Base-by-base conservation (phyloP, 2,329 filamentous ascomycete species). In the Fusarium sp. region DNA sequence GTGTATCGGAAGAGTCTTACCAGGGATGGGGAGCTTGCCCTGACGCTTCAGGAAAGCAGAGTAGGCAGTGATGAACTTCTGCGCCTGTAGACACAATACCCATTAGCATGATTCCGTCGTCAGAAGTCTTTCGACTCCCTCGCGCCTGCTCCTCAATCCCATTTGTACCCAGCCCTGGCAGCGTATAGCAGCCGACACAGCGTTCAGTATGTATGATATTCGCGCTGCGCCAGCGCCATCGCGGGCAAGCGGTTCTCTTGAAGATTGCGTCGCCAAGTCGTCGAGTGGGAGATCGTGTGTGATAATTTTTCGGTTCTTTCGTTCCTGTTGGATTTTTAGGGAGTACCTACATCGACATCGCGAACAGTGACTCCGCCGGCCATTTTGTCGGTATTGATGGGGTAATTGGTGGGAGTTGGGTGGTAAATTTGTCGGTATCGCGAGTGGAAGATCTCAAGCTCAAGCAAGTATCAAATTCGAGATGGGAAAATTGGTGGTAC, bases 41-140 rank as follows among this genome's bases (percentile, higher is more conserved):
- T 96, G 93, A 80, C 93, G 91, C 92, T 96, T 96, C 89, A 97
- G 85, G 90, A 96, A 97, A 80, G 89, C 91, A 81, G 92, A 88
- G 83, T 96, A 97, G 81, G 92, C 88, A 78, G 87, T 85, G 86
- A 96, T 95, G 88, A 96, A 96, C 87, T 95, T 93, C 84, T 94
- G 92, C 84, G 92, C 91, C 90, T 92, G 85, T 76, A 81, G 75
- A 80, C 81, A 80, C 59, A 76, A 74, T 77, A 80, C 79, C 83
- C 83, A 88, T 91, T 88, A 91, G 89, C 89, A 89, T 83, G 78
- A 90, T 90, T 91, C 89, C 89, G 89, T 91, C 88, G 83, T 88
- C 87, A 86, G 88, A 91, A 86, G 85, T 90, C 88, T 90, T 89
- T 81, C 89, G 88, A 90, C 86, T 83, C 88, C 88, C 89, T 91